Base-by-base conservation (phyloP, 495 filamentous ascomycete genomes). In the Penicillium egyptiacum region DNA sequence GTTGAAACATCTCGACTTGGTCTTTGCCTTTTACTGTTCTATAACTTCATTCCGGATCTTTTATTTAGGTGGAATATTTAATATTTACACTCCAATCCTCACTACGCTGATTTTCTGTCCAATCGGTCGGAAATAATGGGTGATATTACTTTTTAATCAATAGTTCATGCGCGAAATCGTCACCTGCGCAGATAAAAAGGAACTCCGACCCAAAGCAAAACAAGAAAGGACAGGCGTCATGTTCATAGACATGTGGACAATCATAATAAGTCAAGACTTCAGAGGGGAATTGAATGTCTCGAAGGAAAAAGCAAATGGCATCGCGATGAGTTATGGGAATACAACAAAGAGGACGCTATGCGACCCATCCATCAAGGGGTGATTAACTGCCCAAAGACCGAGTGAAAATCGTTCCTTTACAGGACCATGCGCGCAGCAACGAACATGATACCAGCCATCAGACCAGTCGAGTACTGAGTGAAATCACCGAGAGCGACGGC, bases 341-440 rank as follows among this genome's bases (percentile, higher is more conserved):
- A 30, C 9, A 55, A 39, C 40, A 55, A 55, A 23, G 19, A 55
- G 43, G 42, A 40, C 53, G 43, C 30, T 45, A 55, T 55, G 53
- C 31, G 53, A 45, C 44, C 37, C 49, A 43, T 45, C 23, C 26
- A 45, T 16, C 52, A 42, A 40, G 39, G 37, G 48, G 28, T 17
- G 30, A 42, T 43, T 50, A 51, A 30, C 17, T 41, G 28, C 23
- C 57, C 35, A 46, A 31, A 16, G 22, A 39, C 35, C 30, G 30
- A 33, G 1, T n/a, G 35, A 22, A 30, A 11, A 46, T 47, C 14
- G 22, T n/a, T 42, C 56, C 28, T 57, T 68, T 78, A 83, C 64
- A 84, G 66, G 56, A 79, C 67, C 53, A 84, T 52, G 39, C 79
- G 76, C 50, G 82, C 76, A 44, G 78, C 68, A 45, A 77, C 67